phyloP scores from a whole-genome alignment of 2,329 filamentous ascomycete genomes.

The Phaeosphaeriaceae sp. region DNA sequence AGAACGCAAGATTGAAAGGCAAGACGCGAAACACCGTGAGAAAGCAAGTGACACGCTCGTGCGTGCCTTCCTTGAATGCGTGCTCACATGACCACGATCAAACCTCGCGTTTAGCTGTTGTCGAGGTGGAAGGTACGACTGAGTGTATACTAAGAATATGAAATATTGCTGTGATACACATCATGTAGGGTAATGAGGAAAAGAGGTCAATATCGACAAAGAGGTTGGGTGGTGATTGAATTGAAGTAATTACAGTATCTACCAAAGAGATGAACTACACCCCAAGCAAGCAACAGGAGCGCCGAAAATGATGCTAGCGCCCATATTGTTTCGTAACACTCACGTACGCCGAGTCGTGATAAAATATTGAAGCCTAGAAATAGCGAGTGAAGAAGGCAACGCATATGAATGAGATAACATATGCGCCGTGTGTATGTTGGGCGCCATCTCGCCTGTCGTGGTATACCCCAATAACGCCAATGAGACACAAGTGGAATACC shows the following conservation, averaged over 20 bases:
- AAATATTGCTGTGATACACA: background rate
- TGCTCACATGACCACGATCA: slow-evolving; percentile 1
- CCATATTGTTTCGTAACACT: too few relatives aligned
- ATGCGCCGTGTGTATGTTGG: background rate
- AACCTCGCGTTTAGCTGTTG: background rate
- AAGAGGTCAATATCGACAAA: too few relatives aligned
- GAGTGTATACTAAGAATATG: background rate
- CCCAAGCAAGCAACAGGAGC: too few relatives aligned
- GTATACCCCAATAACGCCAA: slow-evolving; percentile 14
- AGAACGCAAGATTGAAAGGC: background rate
- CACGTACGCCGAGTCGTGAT: too few relatives aligned
- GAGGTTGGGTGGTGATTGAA: too few relatives aligned
- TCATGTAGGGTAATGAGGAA: too few relatives aligned
- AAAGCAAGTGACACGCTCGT: slow-evolving; percentile 2
- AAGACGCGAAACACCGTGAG: background rate
- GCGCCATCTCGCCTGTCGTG: background rate
- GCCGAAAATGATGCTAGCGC: too few relatives aligned
- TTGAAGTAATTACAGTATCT: too few relatives aligned
- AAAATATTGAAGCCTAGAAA: background rate
- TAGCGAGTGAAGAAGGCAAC: background rate
- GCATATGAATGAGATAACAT: background rate
- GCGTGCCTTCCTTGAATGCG: slow-evolving; percentile 10
- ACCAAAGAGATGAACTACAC: too few relatives aligned
- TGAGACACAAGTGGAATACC: slow-evolving; percentile 14
- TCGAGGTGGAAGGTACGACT: slow-evolving; percentile 6